phyloP scores from a whole-genome alignment of 306 rosid species.

The Vigna unguiculata region DNA sequence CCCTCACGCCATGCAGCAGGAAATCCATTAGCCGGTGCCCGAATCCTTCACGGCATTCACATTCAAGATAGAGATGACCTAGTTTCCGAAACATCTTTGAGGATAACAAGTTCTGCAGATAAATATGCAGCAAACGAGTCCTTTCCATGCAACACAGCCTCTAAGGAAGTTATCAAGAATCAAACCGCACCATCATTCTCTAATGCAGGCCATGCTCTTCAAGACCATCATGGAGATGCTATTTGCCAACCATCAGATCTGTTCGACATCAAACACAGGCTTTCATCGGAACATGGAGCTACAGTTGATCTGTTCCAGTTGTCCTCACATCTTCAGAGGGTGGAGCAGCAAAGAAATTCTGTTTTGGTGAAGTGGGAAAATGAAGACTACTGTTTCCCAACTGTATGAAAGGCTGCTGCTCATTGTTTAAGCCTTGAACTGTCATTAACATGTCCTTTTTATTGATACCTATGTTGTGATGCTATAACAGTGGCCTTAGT shows the following conservation, averaged over 20 bases:
- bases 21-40: slow-evolving; percentile 47
- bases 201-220: slow-evolving; percentile 41
- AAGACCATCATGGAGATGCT: slow-evolving; percentile 38
- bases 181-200: slow-evolving; percentile 46
- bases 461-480: slow-evolving; percentile 22
- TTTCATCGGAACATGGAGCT: slow-evolving; percentile 53
- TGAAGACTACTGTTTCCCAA: slow-evolving; percentile 59
- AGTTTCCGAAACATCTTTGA: slow-evolving; percentile 45
- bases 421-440: slow-evolving; percentile 47
- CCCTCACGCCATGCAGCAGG: slow-evolving; percentile 48
- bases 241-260: slow-evolving; percentile 40
- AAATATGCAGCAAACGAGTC: slow-evolving; percentile 46
- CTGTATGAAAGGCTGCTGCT: slow-evolving; percentile 36
- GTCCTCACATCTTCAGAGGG: slow-evolving; percentile 83
- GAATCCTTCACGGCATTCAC: slow-evolving; percentile 36
- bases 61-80: slow-evolving; percentile 34
- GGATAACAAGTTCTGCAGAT: slow-evolving; percentile 42
- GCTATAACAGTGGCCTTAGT: background rate
- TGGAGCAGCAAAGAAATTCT: slow-evolving; percentile 69
- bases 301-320: slow-evolving; percentile 71
- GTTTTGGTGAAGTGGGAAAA: slow-evolving; percentile 60
- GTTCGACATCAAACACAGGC: slow-evolving; percentile 40
- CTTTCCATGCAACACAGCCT: slow-evolving; percentile 46
- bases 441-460: slow-evolving; percentile 35
- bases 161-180: slow-evolving; percentile 48